Base-by-base conservation (phyloP, 805 yeast species). In the Danielozyma ontarioensis region DNA sequence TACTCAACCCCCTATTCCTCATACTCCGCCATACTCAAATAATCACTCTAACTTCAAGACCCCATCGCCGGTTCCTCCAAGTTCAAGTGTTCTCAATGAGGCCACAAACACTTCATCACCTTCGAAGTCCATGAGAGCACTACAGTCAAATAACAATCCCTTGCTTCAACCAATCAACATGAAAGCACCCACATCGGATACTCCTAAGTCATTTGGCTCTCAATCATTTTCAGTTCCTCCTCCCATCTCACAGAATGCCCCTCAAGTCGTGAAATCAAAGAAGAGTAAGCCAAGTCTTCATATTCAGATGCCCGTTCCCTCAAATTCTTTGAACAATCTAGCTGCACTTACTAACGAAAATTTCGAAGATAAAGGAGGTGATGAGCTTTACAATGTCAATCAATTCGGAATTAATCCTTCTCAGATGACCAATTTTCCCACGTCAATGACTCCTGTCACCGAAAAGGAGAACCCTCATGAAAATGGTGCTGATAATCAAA, bases 401-500 rank as follows among this genome's bases (percentile, higher is more conserved):
- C 84, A 83, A 48, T 78, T 79, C 65, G 84, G 89, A 32, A 67
- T 78, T 46, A 70, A 77, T 50, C 71, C 78, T 1, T 57, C 72
- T 12, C 70, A 68, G 21, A 66, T 73, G 3, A 62, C 70, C 5
- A 57, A 61, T 35, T 53, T 72, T 3, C 78, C 85, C 1, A 62
- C 78, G 45, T 75, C 85, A 0, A 83, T 84, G 93, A 84, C 94
- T 0, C 94, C 93, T 2, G 77, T 83, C 4, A 72, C 85, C 2
- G 94, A 84, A 44, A 78, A 55, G 34, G 69, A 65, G 18, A 30
- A 18, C 7, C 3, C 29, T 5, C 26, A 29, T 7, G 33, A 33
- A 4, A 21, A 13, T 11, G 32, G n/a, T n/a, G n/a, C n/a, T n/a
- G n/a, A n/a, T n/a, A n/a, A n/a, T n/a, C 8, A 19, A 19, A 10